phyloP scores from a whole-genome alignment of 352 stramenopile genomes.

The Phytophthora ramorum region DNA sequence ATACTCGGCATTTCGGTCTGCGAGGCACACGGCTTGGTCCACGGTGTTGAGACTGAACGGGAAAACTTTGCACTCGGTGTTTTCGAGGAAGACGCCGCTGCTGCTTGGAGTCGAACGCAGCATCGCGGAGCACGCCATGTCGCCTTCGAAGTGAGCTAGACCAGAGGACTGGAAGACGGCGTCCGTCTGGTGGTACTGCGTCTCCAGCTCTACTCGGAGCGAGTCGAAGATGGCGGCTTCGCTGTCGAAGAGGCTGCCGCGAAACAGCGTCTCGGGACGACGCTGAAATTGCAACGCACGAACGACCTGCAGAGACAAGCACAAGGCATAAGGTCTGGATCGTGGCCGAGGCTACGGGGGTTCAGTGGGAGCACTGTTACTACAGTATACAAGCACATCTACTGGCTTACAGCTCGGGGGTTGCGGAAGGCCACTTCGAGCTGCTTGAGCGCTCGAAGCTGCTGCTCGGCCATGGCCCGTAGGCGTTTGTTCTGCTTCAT shows the following conservation, averaged over 20 bases:
- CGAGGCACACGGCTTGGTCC: slow-evolving; percentile 34
- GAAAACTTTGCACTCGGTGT: slow-evolving; percentile 42
- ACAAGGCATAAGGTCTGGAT: slow-evolving; percentile 20
- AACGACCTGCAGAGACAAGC: slow-evolving; percentile 2
- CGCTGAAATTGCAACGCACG: slow-evolving; percentile 1
- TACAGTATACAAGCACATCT: slow-evolving; percentile 26
- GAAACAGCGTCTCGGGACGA: slow-evolving; percentile 19
- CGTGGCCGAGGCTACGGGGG: slow-evolving; percentile 7
- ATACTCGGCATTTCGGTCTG: slow-evolving; percentile 20
- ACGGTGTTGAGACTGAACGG: slow-evolving; percentile 39
- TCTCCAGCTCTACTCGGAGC: slow-evolving; percentile 31
- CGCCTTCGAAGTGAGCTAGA: slow-evolving; percentile 34
- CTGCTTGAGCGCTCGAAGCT: slow-evolving; percentile 42
- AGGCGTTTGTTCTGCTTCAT: slow-evolving; percentile 45
- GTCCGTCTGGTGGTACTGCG: slow-evolving; percentile 39
- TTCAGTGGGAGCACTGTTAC: slow-evolving; percentile 29
- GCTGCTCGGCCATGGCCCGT: slow-evolving; percentile 38
- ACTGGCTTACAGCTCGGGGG: slow-evolving; percentile 34
- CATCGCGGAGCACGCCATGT: slow-evolving; percentile 25
- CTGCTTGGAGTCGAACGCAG: slow-evolving; percentile 8
- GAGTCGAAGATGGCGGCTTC: slow-evolving; percentile 41
- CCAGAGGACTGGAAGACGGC: slow-evolving; percentile 30
- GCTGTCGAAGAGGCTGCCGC: slow-evolving; percentile 23
- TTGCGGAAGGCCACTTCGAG: slow-evolving; percentile 46
- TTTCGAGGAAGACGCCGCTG: slow-evolving; percentile 38